Base-by-base conservation (phyloP, 2,329 filamentous ascomycete species). In the Paecilomyces sp. region DNA sequence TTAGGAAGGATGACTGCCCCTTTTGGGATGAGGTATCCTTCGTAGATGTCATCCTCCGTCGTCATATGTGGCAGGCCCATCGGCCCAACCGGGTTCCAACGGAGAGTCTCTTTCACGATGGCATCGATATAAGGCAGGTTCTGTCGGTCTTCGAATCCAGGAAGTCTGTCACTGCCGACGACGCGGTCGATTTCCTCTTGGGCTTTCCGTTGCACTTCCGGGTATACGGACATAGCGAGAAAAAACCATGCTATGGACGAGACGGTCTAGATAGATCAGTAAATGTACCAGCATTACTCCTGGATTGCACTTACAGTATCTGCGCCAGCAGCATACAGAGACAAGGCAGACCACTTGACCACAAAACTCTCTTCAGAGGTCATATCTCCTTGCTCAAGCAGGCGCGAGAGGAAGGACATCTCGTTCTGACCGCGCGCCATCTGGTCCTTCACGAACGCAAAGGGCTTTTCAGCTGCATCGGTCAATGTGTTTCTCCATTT, bases 161-260 rank as follows among this genome's bases (percentile, higher is more conserved):
- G 70, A 3, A 75, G 71, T 0, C 65, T 63, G 24, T 68, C 60
- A 1, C 56, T n/a, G 0, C 74, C 76, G 7, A 77, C 52, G 3
- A 78, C 74, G 2, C 62, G 65, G 59, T 79, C 76, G 22, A 80
- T 68, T 58, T 79, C 75, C 13, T 71, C 70, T 33, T 82, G 77
- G 0, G 79, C 79, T 62, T 82, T 83, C 0, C 75, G 75, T 25
- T 84, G 77, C 18, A 82, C 79, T 7, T 79, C 76, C 0, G 79
- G 79, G 33, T 79, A 80, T n/a, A 82, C 72, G 15, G 74, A 77
- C 68, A 84, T 84, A 0, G 81, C 82, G 0, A 85, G 73, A 22
- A 82, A 73, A 65, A 84, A 84, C 0, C 64, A 67, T 31, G 68
- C 63, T 3, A 80, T 62, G 0, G 76, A 69, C 0, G 71, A 78